phyloP scores from a whole-genome alignment of 176 grass and related monocot genomes.

The Dactylis glomerata region DNA sequence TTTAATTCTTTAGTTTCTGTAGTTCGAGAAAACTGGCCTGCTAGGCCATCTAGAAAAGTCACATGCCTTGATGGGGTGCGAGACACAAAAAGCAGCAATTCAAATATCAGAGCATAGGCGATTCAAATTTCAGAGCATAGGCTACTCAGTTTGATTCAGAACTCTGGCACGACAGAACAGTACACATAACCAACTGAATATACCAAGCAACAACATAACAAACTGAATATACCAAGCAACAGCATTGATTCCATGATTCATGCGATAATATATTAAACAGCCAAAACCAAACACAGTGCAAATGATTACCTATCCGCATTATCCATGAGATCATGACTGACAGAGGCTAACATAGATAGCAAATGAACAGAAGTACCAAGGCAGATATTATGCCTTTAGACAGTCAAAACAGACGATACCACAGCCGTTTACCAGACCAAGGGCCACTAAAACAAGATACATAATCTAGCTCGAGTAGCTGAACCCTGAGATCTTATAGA shows the following conservation, averaged over 20 bases:
- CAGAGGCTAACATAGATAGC: slow-evolving; percentile 26
- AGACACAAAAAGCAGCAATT: no score
- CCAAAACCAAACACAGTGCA: slow-evolving; percentile 4
- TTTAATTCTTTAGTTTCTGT: no score
- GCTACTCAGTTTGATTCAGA: no score
- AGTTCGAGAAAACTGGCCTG: no score
- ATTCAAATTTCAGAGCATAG: no score
- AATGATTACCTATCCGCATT: slow-evolving; percentile 21
- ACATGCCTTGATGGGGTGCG: no score
- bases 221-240: background rate
- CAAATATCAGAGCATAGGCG: no score
- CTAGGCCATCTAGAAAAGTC: no score
- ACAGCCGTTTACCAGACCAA: slow-evolving; percentile 8
- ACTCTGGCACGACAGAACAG: no score
- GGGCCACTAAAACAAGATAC: slow-evolving; percentile 9
- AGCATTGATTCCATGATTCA: slow-evolving; percentile 2
- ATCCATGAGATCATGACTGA: slow-evolving; percentile 32
- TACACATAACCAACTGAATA: no score
- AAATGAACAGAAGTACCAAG: slow-evolving; percentile 37
- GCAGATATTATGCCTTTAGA: slow-evolving; percentile 37
- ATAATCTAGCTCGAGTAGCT: slow-evolving; percentile 53
- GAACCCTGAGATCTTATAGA: slow-evolving; percentile 61
- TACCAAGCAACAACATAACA: background rate
- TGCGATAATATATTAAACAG: background rate
- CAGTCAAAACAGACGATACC: slow-evolving; percentile 26